Percentiles rank a stretch among this genome's conserved stretches.
Evolutionary conservation across 2,329 filamentous ascomycete genomes (phyloP).

Genomic region (Colletotrichum sp.): DNA sequence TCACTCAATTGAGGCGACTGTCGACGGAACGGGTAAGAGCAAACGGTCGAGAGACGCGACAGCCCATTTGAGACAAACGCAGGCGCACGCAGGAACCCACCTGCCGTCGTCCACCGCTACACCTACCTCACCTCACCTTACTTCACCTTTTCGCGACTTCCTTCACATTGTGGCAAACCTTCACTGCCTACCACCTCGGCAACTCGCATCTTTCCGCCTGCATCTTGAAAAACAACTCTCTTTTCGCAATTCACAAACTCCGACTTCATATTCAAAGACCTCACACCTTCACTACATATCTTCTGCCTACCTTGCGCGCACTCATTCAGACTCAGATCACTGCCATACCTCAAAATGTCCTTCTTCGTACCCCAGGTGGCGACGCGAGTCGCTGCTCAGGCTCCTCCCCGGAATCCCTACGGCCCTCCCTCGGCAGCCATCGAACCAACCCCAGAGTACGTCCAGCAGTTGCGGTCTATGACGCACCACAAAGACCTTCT

Average conservation of each 20-base stretch:
- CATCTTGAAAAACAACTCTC: background rate
- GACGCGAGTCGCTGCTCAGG: background rate
- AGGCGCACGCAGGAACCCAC: background rate
- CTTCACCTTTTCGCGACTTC: background rate
- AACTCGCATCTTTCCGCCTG: background rate
- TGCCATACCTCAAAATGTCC: background rate
- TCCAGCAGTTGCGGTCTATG: slow-evolving; percentile 21
- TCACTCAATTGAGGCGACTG: background rate
- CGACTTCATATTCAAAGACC: background rate
- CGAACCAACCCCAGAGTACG: slow-evolving; percentile 22
- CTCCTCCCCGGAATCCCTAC: background rate
- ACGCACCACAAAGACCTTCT: slow-evolving; percentile 24
- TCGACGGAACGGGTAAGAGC: background rate
- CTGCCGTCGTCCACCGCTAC: background rate
- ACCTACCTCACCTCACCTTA: background rate
- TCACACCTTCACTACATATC: background rate
- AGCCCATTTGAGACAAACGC: background rate
- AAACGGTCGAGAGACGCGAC: background rate
- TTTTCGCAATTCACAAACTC: background rate
- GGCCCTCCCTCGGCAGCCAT: slow-evolving; percentile 16
- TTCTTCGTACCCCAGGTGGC: background rate
- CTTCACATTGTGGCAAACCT: background rate
- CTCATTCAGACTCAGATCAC: background rate
- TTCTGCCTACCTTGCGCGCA: background rate
- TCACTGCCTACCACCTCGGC: background rate